phyloP scores from a whole-genome alignment of 1,284 basidiomycete species.

The Apiotrichum mycotoxinovorans region DNA sequence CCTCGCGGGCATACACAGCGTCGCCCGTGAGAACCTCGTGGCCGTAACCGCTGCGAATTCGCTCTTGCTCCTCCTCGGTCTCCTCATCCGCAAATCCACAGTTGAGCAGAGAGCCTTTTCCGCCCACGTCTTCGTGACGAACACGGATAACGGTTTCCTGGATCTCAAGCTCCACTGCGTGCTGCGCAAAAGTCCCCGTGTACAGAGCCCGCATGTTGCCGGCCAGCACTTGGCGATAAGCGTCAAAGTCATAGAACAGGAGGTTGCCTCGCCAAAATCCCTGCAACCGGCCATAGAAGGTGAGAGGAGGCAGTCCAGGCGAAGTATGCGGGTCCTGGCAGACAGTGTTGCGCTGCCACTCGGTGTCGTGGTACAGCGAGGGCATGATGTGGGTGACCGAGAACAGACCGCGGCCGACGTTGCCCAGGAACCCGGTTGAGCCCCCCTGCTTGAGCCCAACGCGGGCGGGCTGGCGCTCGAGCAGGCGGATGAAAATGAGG shows the following conservation, averaged over 20 bases:
- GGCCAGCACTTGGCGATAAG: conserved; percentile 53
- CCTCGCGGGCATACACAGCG: conserved; percentile 32
- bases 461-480: conserved; percentile 39
- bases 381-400: conserved; percentile 32
- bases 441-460: conserved; percentile 28
- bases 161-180: conserved; percentile 42
- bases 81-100: conserved; percentile 43
- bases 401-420: conserved; percentile 23
- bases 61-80: conserved; percentile 31
- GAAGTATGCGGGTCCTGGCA: conserved; percentile 51
- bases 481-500: conserved; percentile 36
- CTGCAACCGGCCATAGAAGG: conserved; percentile 48
- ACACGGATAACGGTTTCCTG: conserved; percentile 47
- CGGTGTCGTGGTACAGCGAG: conserved; percentile 46
- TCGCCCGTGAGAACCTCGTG: conserved; percentile 30
- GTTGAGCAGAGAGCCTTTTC: conserved; percentile 35
- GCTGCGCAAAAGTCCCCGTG: conserved; percentile 45
- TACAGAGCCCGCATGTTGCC: conserved; percentile 51
- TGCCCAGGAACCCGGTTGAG: conserved; percentile 24
- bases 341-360: conserved; percentile 49
- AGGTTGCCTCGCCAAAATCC: conserved; percentile 56
- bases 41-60: conserved; percentile 37
- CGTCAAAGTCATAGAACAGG: conserved; percentile 55
- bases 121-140: conserved; percentile 43
- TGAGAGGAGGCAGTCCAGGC: conserved; percentile 49